Conservation (phyloP, 1,139 yeast genomes). For the Hyphopichia pseudoburtonii region DNA sequence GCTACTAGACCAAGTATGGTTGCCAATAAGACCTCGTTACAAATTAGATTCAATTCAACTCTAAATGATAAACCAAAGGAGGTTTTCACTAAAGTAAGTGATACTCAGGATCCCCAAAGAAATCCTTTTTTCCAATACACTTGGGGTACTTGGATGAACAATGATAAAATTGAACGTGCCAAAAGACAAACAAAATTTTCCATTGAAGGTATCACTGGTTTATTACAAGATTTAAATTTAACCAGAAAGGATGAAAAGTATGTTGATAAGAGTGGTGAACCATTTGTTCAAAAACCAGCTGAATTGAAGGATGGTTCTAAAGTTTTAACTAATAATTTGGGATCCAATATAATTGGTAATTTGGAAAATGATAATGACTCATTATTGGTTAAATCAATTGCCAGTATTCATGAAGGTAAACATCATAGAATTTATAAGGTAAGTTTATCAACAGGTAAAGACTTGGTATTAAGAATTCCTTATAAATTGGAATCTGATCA, state of each 20-base stretch:
- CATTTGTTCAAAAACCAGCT: slow-evolving; percentile 33
- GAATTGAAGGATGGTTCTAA: slow-evolving; percentile 41
- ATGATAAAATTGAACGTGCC: slow-evolving; percentile 71
- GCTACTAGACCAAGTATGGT: background rate
- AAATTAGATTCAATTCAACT: slow-evolving; percentile 12
- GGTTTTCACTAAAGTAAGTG: slow-evolving; percentile 52
- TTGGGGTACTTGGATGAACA: slow-evolving; percentile 93
- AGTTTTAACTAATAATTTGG: slow-evolving; percentile 47
- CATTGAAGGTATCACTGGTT: slow-evolving; percentile 65
- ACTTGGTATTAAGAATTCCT: slow-evolving; percentile 79
- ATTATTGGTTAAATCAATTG: slow-evolving; percentile 63
- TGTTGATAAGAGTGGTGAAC: slow-evolving; percentile 24
- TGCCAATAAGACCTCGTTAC: background rate
- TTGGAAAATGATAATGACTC: slow-evolving; percentile 34
- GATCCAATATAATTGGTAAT: slow-evolving; percentile 40
- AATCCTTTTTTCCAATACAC: slow-evolving; percentile 78
- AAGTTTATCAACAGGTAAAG: slow-evolving; percentile 58
- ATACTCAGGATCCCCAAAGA: slow-evolving; percentile 68
- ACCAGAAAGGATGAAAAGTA: slow-evolving; percentile 23
- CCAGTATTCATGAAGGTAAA: slow-evolving; percentile 90
- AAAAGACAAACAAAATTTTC: slow-evolving; percentile 83
- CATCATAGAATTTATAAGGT: slow-evolving; percentile 84
- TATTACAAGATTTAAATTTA: slow-evolving; percentile 41
- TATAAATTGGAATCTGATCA: slow-evolving; percentile 68
- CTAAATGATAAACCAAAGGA: slow-evolving; percentile 29